Percentiles rank a stretch among this genome's conserved stretches.
phyloP scores from a whole-genome alignment of 768 basidiomycete species.

The Amanita jacksonii region DNA sequence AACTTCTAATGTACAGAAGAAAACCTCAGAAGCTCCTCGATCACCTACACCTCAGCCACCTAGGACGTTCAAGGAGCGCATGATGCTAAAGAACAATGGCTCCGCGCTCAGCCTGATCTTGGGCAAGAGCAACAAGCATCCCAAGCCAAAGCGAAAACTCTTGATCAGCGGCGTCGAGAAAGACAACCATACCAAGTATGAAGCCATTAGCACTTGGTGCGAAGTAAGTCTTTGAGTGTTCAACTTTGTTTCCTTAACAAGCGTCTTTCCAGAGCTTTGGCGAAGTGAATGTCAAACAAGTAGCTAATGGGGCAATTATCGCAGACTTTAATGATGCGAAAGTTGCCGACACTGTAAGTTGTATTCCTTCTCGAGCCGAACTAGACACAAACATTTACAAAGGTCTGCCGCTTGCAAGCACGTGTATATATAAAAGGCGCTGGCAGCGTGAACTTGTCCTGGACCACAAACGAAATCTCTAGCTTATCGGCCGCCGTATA shows the following conservation, averaged over 20 bases:
- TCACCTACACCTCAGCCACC: neutral
- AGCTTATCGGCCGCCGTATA: neutral
- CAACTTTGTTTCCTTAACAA: neutral
- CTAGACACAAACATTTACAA: neutral
- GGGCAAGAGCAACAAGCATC: conserved; percentile 1
- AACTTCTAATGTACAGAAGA: neutral
- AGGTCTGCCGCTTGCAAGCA: conserved; percentile 7
- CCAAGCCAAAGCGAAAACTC: conserved; percentile 4
- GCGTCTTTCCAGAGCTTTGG: conserved; percentile 6
- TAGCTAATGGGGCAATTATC: conserved; percentile 4
- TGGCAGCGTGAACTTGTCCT: conserved; percentile 8
- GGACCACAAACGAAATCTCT: conserved; percentile 6
- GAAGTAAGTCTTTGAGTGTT: conserved; percentile 6
- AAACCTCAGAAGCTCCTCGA: neutral
- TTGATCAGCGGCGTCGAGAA: conserved; percentile 5
- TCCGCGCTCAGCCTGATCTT: conserved; percentile 6
- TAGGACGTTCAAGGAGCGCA: conserved; percentile 4
- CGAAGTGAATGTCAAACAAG: conserved; percentile 6
- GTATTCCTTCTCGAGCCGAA: neutral
- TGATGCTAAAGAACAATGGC: conserved; percentile 7
- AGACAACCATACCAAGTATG: conserved; percentile 3
- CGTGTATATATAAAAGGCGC: conserved; percentile 7
- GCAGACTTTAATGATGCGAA: conserved; percentile 6
- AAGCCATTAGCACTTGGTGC: conserved; percentile 7
- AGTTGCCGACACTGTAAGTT: conserved; percentile 3